Evolutionary conservation across 2,329 filamentous ascomycete species (phyloP).

Genomic region (Fusarium torulosum): DNA sequence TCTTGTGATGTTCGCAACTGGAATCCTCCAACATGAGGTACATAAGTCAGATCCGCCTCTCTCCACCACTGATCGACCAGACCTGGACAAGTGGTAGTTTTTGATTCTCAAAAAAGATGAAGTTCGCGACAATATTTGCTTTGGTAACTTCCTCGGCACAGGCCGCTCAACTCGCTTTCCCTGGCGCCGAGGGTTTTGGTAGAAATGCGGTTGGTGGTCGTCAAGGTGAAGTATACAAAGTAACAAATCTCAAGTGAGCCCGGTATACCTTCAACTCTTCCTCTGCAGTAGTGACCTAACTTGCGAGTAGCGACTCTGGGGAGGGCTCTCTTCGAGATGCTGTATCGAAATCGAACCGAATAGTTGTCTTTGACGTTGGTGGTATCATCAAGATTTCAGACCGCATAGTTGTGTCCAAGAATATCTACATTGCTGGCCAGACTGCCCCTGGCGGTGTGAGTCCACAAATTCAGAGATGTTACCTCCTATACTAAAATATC

Average conservation of each 20-base stretch:
- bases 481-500: neutral
- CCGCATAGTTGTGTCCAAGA: conserved; percentile 58
- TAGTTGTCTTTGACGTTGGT: conserved; percentile 61
- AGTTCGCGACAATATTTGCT: neutral
- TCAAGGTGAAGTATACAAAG: conserved; percentile 53
- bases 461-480: conserved; percentile 22
- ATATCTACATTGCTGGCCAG: conserved; percentile 62
- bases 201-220: conserved; percentile 51
- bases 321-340: conserved; percentile 54
- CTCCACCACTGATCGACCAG: no score
- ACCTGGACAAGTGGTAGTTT: no score
- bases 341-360: conserved; percentile 58
- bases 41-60: no score
- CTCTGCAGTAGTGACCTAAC: neutral
- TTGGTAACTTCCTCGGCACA: conserved; percentile 5
- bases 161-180: conserved; percentile 51
- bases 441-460: conserved; percentile 62
- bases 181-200: conserved; percentile 53
- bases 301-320: conserved; percentile 51
- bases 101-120: conserved; percentile 4
- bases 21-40: no score
- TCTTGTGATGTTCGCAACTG: no score
- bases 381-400: conserved; percentile 61
- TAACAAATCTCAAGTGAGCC: conserved; percentile 53
- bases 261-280: fast-evolving